Conservation (phyloP, 2,329 filamentous ascomycete genomes). For the Aspergillus sojae region DNA sequence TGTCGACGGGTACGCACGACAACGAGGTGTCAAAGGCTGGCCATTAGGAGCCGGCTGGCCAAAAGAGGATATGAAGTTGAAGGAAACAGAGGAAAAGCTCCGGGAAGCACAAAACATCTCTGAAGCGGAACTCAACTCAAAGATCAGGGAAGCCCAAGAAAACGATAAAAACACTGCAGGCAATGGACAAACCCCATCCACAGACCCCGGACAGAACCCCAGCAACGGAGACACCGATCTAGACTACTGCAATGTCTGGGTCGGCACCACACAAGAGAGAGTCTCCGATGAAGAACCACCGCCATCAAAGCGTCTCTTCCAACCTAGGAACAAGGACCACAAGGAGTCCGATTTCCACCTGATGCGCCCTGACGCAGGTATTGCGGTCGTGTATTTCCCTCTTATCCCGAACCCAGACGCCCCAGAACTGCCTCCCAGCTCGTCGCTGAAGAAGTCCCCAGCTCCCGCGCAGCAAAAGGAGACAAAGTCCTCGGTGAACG, state of each 20-base stretch:
- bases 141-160: slow-evolving; percentile 62
- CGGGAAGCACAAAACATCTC: slow-evolving; percentile 67
- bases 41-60: slow-evolving; percentile 95
- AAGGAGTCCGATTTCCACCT: slow-evolving; percentile 68
- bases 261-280: slow-evolving; percentile 79
- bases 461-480: slow-evolving; percentile 27
- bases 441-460: slow-evolving; percentile 26
- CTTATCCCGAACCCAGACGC: slow-evolving; percentile 73
- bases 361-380: slow-evolving; percentile 76
- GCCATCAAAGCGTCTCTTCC: slow-evolving; percentile 53
- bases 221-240: slow-evolving; percentile 58
- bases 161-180: slow-evolving; percentile 35
- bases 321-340: slow-evolving; percentile 55
- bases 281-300: slow-evolving; percentile 57
- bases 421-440: slow-evolving; percentile 30
- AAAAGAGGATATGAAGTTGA: slow-evolving; percentile 58
- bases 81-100: slow-evolving; percentile 66
- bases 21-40: slow-evolving; percentile 92
- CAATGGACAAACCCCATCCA: slow-evolving; percentile 22
- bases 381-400: slow-evolving; percentile 88
- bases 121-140: slow-evolving; percentile 62
- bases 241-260: slow-evolving; percentile 93
- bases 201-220: slow-evolving; percentile 37
- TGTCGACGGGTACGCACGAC: slow-evolving; percentile 86
- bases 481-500: slow-evolving; percentile 18